These are phyloP conservation scores for Silene vulgaris DNA, from an alignment of 179 eudicot genomes.

Conservation along the genomic window DNA sequence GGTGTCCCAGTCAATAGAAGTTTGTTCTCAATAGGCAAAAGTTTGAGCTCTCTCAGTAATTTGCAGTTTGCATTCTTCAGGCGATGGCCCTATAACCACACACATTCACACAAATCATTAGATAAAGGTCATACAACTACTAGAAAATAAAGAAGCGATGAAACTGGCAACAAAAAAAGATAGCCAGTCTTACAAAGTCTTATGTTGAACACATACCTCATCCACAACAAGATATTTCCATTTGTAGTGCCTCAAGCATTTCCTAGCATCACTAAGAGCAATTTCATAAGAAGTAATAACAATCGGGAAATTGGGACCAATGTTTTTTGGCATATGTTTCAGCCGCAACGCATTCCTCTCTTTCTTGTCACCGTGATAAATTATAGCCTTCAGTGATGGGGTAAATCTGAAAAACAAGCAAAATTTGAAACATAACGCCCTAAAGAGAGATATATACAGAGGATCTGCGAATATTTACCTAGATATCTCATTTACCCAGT, in stretches of 20 bases:
- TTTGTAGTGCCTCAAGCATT: slow-evolving; percentile 58
- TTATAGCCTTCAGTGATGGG: slow-evolving; percentile 71
- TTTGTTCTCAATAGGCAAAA: slow-evolving; percentile 69
- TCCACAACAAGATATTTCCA: slow-evolving; percentile 98
- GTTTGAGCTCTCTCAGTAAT: slow-evolving; percentile 63
- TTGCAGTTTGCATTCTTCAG: slow-evolving; percentile 87
- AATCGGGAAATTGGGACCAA: slow-evolving; percentile 83
- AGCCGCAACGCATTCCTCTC: slow-evolving; percentile 51
- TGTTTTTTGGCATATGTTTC: slow-evolving; percentile 74
- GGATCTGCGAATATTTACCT: slow-evolving; percentile 37
- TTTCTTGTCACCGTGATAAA: slow-evolving; percentile 79
- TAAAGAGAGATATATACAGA: not conserved
- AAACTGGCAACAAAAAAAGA: not conserved
- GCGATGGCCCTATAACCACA: slow-evolving; percentile 70
- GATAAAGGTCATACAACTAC: not conserved
- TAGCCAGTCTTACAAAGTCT: not conserved
- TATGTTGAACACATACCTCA: slow-evolving; percentile 49
- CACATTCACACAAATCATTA: slow-evolving; percentile 11
- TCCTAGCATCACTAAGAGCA: slow-evolving; percentile 67
- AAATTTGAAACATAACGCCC: not conserved
- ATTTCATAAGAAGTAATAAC: slow-evolving; percentile 94
- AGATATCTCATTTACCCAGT: slow-evolving; percentile 81
- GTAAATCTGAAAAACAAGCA: slow-evolving; percentile 54
- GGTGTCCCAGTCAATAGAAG: slow-evolving; percentile 97
- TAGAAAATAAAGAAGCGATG: not conserved